phyloP scores from a whole-genome alignment of 164 flowering plant genomes.

The Saururus chinensis region DNA sequence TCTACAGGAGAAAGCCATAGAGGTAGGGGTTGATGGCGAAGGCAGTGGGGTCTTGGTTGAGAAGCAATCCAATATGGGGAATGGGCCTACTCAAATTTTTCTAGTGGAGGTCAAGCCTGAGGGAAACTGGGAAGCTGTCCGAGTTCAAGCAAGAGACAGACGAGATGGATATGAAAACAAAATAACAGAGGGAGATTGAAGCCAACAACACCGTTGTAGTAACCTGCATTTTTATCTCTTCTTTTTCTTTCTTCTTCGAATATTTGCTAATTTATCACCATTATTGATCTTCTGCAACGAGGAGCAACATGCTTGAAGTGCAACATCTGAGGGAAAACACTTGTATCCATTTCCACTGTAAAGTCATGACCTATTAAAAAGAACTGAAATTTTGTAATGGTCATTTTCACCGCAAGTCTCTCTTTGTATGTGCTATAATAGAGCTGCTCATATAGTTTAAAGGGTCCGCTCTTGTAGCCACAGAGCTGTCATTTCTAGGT shows the following conservation, averaged over 20 bases:
- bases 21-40: constrained; percentile 74
- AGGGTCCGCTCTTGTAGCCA: too few species aligned
- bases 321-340: too few species aligned
- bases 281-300: constrained; percentile 1
- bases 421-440: too few species aligned
- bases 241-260: background rate
- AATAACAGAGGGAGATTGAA: background rate
- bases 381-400: too few species aligned
- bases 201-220: constrained; percentile 1
- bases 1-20: constrained; percentile 74
- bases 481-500: too few species aligned
- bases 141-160: constrained; percentile 41
- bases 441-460: too few species aligned
- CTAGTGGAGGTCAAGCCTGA: constrained; percentile 63
- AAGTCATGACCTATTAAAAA: too few species aligned
- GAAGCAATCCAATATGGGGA: constrained; percentile 62
- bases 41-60: constrained; percentile 93
- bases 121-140: constrained; percentile 63
- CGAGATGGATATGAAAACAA: constrained; percentile 7
- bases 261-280: background rate
- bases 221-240: background rate
- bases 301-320: too few species aligned
- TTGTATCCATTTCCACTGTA: too few species aligned
- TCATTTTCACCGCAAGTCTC: too few species aligned
- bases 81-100: constrained; percentile 71